Conservation (phyloP, 129 eudicot genomes). For the Lactuca sativa region DNA sequence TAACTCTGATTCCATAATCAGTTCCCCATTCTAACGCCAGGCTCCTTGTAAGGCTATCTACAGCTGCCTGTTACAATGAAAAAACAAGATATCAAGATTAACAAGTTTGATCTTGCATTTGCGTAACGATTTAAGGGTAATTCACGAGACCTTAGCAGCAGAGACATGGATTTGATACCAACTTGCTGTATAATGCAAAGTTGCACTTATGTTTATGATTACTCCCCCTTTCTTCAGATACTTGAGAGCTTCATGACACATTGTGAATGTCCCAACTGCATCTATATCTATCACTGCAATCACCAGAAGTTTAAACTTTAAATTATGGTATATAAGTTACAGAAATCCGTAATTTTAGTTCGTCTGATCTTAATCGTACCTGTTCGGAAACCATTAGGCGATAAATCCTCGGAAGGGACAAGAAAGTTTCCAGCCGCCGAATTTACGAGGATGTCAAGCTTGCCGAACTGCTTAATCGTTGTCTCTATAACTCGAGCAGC, state of each 20-base stretch:
- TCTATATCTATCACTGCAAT: slow-evolving; percentile 55
- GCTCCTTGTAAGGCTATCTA: slow-evolving; percentile 56
- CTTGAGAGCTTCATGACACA: slow-evolving; percentile 54
- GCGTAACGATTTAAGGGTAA: not conserved
- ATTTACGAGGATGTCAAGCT: slow-evolving; percentile 51
- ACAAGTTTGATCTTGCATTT: not conserved
- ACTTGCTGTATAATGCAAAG: slow-evolving; percentile 57
- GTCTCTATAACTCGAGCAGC: slow-evolving; percentile 38
- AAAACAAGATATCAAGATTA: not conserved
- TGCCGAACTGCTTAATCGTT: slow-evolving; percentile 46
- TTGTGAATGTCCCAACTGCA: slow-evolving; percentile 60
- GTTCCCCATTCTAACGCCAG: slow-evolving; percentile 67
- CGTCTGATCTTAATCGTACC: slow-evolving; percentile 18
- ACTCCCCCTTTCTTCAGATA: slow-evolving; percentile 49
- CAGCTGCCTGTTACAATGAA: slow-evolving; percentile 45
- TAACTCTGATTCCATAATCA: slow-evolving; percentile 51
- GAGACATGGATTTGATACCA: slow-evolving; percentile 66
- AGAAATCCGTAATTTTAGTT: not conserved
- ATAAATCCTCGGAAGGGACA: slow-evolving; percentile 44
- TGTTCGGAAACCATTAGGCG: slow-evolving; percentile 54
- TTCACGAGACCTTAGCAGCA: slow-evolving; percentile 52
- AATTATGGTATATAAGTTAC: not conserved
- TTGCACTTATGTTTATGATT: slow-evolving; percentile 59
- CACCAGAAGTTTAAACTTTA: not conserved
- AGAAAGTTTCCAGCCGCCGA: slow-evolving; percentile 65